Percentiles rank a stretch among this genome's conserved stretches.
Conservation (phyloP, 306 rosid species). For the Pyrus pyrifolia region DNA sequence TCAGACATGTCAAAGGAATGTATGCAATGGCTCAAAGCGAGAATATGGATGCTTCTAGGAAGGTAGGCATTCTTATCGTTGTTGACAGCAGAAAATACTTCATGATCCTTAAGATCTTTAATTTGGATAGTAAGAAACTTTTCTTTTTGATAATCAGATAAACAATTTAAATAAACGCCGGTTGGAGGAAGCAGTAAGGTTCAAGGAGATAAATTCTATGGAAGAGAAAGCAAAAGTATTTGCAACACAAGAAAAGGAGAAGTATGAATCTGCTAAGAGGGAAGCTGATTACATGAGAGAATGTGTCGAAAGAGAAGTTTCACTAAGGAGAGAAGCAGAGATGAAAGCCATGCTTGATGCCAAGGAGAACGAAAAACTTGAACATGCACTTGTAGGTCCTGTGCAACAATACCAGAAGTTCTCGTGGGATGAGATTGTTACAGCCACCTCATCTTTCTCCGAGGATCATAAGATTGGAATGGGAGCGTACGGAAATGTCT, state of each 20-base stretch:
- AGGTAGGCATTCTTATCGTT: slow-evolving; percentile 39
- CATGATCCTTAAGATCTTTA: slow-evolving; percentile 2
- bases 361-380: slow-evolving; percentile 62
- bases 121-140: slow-evolving; percentile 11
- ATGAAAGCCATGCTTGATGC: slow-evolving; percentile 47
- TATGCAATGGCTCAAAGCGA: slow-evolving; percentile 73
- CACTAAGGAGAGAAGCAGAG: slow-evolving; percentile 64
- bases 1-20: slow-evolving; percentile 84
- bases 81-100: slow-evolving; percentile 3
- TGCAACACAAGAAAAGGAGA: slow-evolving; percentile 52
- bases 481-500: slow-evolving; percentile 82
- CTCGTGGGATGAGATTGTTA: slow-evolving; percentile 77
- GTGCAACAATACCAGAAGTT: slow-evolving; percentile 47
- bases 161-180: slow-evolving; percentile 43
- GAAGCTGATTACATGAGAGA: slow-evolving; percentile 56
- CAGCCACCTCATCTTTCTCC: slow-evolving; percentile 83
- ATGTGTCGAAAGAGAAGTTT: slow-evolving; percentile 61
- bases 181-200: slow-evolving; percentile 48
- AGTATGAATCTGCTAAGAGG: slow-evolving; percentile 50
- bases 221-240: slow-evolving; percentile 48
- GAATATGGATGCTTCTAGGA: slow-evolving; percentile 61
- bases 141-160: slow-evolving; percentile 44
- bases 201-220: slow-evolving; percentile 47
- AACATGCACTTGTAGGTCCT: slow-evolving; percentile 58
- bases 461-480: slow-evolving; percentile 72